Conservation (phyloP, 73 alveolate species). For the Paramecium sexaurelia region DNA sequence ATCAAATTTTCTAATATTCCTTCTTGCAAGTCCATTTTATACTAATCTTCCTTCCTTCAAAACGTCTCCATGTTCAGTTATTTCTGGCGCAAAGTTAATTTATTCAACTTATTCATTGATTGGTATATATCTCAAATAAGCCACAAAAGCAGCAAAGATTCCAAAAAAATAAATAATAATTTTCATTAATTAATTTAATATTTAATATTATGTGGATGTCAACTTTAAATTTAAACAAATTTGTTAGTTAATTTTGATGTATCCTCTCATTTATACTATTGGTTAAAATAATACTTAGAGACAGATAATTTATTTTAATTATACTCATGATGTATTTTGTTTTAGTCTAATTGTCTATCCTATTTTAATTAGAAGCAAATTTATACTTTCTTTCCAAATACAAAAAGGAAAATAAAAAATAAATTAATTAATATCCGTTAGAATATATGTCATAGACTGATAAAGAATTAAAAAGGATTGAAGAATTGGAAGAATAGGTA, state of each 20-base stretch:
- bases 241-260: not conserved
- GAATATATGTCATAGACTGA: not conserved
- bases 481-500: conserved; percentile 42
- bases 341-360: not conserved
- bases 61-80: not conserved
- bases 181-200: not conserved
- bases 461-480: conserved; percentile 40
- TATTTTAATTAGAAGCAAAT: not conserved
- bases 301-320: too few relatives aligned
- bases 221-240: not conserved
- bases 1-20: not conserved
- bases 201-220: not conserved
- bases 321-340: too few relatives aligned
- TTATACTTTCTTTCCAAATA: not conserved
- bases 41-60: not conserved
- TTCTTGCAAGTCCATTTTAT: not conserved
- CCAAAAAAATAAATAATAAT: not conserved
- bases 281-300: too few relatives aligned
- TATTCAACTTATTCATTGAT: not conserved
- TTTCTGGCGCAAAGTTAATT: not conserved
- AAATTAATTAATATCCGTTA: conserved; percentile 32
- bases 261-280: too few relatives aligned
- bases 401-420: not conserved
- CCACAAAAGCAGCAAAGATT: not conserved
- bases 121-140: not conserved